A percentile compares a stretch with the other conserved stretches of the same genome.
Conservation (phyloP, 2,329 filamentous ascomycete species). For the Sporothrix brasiliensis region DNA sequence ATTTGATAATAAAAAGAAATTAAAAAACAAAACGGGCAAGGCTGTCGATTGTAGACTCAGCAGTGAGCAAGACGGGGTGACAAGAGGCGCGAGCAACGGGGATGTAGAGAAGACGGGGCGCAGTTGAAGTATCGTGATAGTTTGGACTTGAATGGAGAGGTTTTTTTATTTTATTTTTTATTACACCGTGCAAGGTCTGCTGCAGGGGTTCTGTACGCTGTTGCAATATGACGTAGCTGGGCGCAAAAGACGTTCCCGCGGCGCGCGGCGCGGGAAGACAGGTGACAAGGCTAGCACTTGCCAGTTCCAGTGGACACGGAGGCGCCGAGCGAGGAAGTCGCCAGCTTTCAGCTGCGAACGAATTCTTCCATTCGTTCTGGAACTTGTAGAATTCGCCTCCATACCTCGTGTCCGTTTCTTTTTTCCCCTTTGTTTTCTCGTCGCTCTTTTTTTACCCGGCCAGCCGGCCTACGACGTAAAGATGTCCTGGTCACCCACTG, state of each 20-base stretch:
- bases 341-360: background rate
- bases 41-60: background rate
- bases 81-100: no score
- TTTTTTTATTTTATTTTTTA: background rate
- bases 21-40: background rate
- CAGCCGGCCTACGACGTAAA: no score
- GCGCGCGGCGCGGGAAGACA: no score
- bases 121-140: background rate
- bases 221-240: conserved; percentile 7
- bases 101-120: background rate
- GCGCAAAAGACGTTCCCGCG: no score
- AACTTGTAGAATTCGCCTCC: conserved; percentile 9
- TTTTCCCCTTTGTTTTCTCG: background rate
- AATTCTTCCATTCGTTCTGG: background rate
- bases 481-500: no score
- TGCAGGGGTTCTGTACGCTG: background rate
- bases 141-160: no score
- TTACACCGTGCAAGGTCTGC: background rate
- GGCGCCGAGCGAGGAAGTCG: conserved; percentile 1
- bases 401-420: background rate
- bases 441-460: background rate
- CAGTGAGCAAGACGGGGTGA: background rate
- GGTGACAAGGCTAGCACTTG: background rate
- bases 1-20: conserved; percentile 19
- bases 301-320: conserved; percentile 4